phyloP scores from a whole-genome alignment of 768 basidiomycete species.

The Asterophora parasitica region DNA sequence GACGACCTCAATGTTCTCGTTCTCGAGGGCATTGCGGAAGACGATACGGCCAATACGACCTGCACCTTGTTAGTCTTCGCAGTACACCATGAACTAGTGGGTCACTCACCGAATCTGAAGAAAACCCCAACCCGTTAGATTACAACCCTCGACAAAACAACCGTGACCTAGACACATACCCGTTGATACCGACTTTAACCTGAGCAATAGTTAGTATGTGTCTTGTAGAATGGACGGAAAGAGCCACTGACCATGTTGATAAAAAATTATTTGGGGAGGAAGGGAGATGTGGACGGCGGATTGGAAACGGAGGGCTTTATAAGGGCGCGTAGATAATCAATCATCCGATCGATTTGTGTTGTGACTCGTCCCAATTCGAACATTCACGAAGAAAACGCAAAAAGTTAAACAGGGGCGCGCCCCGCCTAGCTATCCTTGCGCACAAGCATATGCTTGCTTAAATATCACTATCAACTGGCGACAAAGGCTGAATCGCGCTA shows the following conservation, averaged over 20 bases:
- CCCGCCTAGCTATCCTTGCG: background rate
- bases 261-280: conserved; percentile 11
- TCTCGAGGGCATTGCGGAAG: conserved; percentile 84
- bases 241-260: conserved; percentile 20
- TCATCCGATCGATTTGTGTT: conserved; percentile 22
- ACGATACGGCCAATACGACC: conserved; percentile 99
- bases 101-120: conserved; percentile 66
- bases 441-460: background rate
- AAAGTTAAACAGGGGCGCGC: no score
- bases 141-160: background rate
- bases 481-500: no score
- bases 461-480: background rate
- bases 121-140: conserved; percentile 7
- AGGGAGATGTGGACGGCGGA: conserved; percentile 10
- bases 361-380: conserved; percentile 8
- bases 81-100: background rate
- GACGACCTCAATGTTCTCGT: conserved; percentile 75
- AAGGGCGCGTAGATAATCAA: conserved; percentile 20
- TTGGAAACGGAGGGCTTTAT: conserved; percentile 15
- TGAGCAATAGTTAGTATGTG: conserved; percentile 14
- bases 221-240: background rate
- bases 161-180: conserved; percentile 46
- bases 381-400: background rate
- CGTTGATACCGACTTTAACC: conserved; percentile 96
- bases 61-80: conserved; percentile 24